Base-by-base conservation (phyloP, 2,329 filamentous ascomycete species). In the Fusarium sp. region DNA sequence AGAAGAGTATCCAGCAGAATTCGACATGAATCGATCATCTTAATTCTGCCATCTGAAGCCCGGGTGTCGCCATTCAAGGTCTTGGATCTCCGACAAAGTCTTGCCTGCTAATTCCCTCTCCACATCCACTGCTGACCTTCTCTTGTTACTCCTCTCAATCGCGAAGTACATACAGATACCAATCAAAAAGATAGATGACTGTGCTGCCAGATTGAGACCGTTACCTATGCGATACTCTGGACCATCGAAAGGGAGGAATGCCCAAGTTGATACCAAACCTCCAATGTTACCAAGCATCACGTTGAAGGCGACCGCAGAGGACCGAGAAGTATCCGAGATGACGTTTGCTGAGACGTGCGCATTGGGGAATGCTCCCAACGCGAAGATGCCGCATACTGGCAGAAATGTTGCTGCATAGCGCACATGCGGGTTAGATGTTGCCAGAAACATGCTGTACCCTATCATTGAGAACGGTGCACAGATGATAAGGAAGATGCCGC, bases 361-460 rank as follows among this genome's bases (percentile, higher is more conserved):
- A 41, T 57, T 57, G 28, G 54, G n/a, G 18, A 57, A 57, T 18
- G 54, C 54, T 47, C 54, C 54, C 39, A 57, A 10, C 6, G 39
- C 54, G 28, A 57, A 57, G 39, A 57, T 57, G 14, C 54, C 54
- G n/a, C 54, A 57, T 26, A 57, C 54, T 18, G 54, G 54, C 8
- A 57, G n/a, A 13, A 57, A 57, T 0, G 39, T 57, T 13, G 54
- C 54, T 1, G 39, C 54, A 18, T 57, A 57, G 17, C 54, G 54
- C 17, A 57, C 28, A 32, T 57, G 39, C 6, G 39, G 39, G n/a
- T 57, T 57, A 12, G 54, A 57, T 2, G 39, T 57, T 35, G 54
- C 54, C 3, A 57, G 54, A 57, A 57, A 57, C 54, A 57, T 57
- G 28, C 54, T 57, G 38, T 57, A 57, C 10, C 54, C 54, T 11